Base-by-base conservation (phyloP, 192 early-diverging fungal genomes). In the Coemansia sp. region DNA sequence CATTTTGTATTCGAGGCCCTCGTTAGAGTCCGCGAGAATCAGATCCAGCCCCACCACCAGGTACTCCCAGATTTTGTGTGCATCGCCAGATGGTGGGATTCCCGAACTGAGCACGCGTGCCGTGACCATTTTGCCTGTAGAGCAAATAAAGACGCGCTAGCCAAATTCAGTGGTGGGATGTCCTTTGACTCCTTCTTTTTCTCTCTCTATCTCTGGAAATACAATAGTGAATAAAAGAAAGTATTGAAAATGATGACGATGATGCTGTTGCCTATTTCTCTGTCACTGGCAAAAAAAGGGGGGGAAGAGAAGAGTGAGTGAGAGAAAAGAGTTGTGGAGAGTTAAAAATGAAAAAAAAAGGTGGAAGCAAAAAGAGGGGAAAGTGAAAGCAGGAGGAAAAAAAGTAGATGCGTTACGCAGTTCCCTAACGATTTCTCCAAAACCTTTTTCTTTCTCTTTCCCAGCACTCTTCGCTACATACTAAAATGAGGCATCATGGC, bases 41-140 rank as follows among this genome's bases (percentile, higher is more conserved):
- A 86, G 84, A 68, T 94, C 87, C 64, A 96, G 85, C 18, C 94
- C 94, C 41, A 79, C 84, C 68, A 91, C 87, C 41, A 98, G 75
- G 23, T 86, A 86, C 18, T 69, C 60, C 95, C 95, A 95, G 15
- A 93, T 93, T 37, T 84, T 81, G 59, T 71, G 67, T 11, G 81
- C 71, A 48, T 84, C 72, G 50, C 61, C 67, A 58, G 70, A 78
- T 16, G 63, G 63, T 59, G 66, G 69, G 5, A 62, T 41, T 5
- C 57, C 57, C 13, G 57, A 59, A 16, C 11, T 23, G 57, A 13
- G 50, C 19, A 21, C 40, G 45, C 38, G 32, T 23, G 39, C 79
- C 69, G 49, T 85, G 79, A 61, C 84, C 84, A 53, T 76, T 85
- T 47, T 83, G 12, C n/a, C 47, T 59, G 39, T 19, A 1, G 40